Evolutionary conservation across 306 rosid genomes (phyloP), one percentile per base, ranked within the genome.

Genomic region (Cicer judaicum): DNA sequence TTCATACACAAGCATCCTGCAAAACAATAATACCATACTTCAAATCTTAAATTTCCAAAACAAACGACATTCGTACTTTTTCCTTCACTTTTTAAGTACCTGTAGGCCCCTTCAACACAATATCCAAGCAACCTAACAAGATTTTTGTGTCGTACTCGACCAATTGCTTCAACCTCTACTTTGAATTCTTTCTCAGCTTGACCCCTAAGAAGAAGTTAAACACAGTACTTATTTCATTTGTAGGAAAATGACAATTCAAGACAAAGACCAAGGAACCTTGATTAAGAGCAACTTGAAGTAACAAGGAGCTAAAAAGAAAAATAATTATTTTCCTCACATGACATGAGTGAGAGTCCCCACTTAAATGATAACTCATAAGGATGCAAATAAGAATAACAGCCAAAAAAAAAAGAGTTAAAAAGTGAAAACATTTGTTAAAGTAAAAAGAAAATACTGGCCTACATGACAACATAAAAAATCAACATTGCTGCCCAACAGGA

Each of bases 61-160:
- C 24, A 13, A 19, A 73, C 61, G 70, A 70, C 59, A 64, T 55
- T 18, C 16, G 15, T 10, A 74, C 57, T 12, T 36, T 64, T n/a
- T 18, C 2, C n/a, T 70, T 16, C 16, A 10, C 7, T 16, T 72
- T 44, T 38, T 34, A 67, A 74, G 43, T 54, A 90, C 98, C 98
- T 90, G 81, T 94, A 90, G 83, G 98, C 96, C 76, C 98, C 98
- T 85, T 94, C 98, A 75, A 91, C 98, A 76, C 98, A 94, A 82
- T 91, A 91, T 29, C 98, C 98, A 47, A 91, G 97, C 81, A 94
- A 79, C 82, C 98, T 88, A 62, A 91, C 96, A 40, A 94, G 97
- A 87, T 94, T 91, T 84, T 94, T 94, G 88, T 94, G 98, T 57
- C 97, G 86, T 57, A 94, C 98, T 46, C 98, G 93, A 43, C 97